Evolutionary conservation across 805 yeast genomes (phyloP), one percentile per base, ranked within the genome.

Genomic region (Nakazawaea molendinolei): DNA sequence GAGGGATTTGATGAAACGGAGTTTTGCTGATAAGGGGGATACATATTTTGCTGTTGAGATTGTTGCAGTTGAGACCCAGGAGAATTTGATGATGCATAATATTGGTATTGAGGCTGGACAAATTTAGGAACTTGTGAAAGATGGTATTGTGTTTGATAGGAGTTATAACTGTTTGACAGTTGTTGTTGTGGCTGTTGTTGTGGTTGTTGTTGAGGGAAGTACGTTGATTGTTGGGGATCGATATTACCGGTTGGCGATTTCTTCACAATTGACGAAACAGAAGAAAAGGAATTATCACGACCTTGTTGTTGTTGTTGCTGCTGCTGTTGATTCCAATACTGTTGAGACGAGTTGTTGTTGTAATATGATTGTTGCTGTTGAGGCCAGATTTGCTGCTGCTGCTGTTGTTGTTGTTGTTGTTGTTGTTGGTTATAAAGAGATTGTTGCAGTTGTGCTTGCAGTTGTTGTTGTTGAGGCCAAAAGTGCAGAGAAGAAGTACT

Each of bases 321-420:
- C 13, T 27, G 19, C 7, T 28, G 13, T 17, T 16, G 33, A 8
- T 18, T 24, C 22, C 13, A 17, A 21, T 30, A 25, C 22, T 30
- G 33, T 13, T 30, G 22, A 13, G n/a, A 14, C n/a, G n/a, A 21
- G 25, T 31, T 31, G 34, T 23, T 13, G 34, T 23, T 22, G 34
- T 31, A 15, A 13, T 22, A 30, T 8, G 18, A 12, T 21, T 28
- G 23, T 21, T 20, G 18, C 33, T 30, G 33, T 20, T n/a, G 33
- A n/a, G 25, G 16, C 22, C 22, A 25, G n/a, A 21, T 38, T 19
- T 38, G 30, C 22, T 35, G 41, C 29, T 43, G 49, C 19, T 44
- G 50, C 12, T 43, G 46, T 24, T 40, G 44, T 38, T 41, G 51
- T 28, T 33, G 49, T 29, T 40, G 48, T 14, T 39, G 44, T 17